phyloP scores from a whole-genome alignment of 495 filamentous ascomycete species.

The Neurospora sp. region DNA sequence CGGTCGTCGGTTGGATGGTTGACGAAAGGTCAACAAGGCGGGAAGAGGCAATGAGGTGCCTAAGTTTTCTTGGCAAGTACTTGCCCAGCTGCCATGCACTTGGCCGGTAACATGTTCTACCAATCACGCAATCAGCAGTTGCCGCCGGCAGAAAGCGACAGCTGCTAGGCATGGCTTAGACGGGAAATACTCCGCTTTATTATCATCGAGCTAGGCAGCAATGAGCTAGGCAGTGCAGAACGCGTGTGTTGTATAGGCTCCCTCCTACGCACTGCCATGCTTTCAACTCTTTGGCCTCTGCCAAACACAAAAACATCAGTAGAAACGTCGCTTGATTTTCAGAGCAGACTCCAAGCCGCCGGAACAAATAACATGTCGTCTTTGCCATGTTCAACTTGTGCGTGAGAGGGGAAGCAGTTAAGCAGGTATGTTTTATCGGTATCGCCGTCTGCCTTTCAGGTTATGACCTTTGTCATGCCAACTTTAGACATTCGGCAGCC shows the following conservation, averaged over 20 bases:
- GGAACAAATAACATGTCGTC: background rate
- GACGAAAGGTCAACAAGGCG: background rate
- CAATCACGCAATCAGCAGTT: background rate
- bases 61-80: background rate
- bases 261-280: background rate
- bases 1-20: background rate
- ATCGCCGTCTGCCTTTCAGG: background rate
- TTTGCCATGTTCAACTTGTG: background rate
- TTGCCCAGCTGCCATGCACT: background rate
- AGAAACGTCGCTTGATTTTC: background rate
- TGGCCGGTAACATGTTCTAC: background rate
- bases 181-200: background rate
- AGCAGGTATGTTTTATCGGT: background rate
- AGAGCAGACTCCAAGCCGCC: background rate
- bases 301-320: background rate
- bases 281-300: background rate
- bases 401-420: background rate
- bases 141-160: background rate
- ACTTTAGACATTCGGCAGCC: background rate
- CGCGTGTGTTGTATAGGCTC: background rate
- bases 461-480: background rate
- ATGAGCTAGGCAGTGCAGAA: background rate
- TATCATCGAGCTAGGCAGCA: background rate
- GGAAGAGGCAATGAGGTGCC: background rate
- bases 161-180: background rate